A percentile compares a stretch with the other conserved stretches of the same genome.
phyloP scores from a whole-genome alignment of 805 yeast genomes.

The Diddensiella caesifluorescens region DNA sequence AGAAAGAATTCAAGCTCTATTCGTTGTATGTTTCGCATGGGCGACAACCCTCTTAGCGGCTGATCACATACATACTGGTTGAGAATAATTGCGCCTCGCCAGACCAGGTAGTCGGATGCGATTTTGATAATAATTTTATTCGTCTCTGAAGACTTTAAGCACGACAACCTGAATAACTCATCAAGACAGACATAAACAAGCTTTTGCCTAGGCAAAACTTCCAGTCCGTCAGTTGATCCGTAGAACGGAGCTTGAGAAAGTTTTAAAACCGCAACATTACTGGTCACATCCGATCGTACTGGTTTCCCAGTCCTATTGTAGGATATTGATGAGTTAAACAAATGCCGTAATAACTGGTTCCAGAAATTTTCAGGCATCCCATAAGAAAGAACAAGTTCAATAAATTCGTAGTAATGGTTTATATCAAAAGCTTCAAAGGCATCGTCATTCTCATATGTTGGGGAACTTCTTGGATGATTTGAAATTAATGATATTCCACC shows the following conservation, averaged over 20 bases:
- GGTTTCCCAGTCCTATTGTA: conserved; percentile 33
- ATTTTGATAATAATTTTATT: conserved; percentile 24
- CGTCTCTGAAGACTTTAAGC: conserved; percentile 21
- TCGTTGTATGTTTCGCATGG: conserved; percentile 61
- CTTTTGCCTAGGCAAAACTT: conserved; percentile 38
- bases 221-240: conserved; percentile 57
- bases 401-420: conserved; percentile 40
- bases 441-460: no score
- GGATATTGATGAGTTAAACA: conserved; percentile 57
- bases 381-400: conserved; percentile 6
- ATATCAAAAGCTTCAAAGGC: conserved; percentile 44
- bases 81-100: conserved; percentile 56
- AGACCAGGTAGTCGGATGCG: conserved; percentile 45
- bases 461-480: no score
- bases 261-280: conserved; percentile 27
- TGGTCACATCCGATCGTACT: conserved; percentile 6
- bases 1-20: conserved; percentile 44
- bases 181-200: conserved; percentile 54
- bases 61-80: conserved; percentile 61
- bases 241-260: conserved; percentile 47
- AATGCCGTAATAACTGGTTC: conserved; percentile 40
- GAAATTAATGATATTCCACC: conserved; percentile 28
- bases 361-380: conserved; percentile 30
- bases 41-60: conserved; percentile 52
- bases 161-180: conserved; percentile 43